These are phyloP conservation scores for Candida nemodendra DNA, from an alignment of 805 yeast genomes.

Conservation along the genomic window DNA sequence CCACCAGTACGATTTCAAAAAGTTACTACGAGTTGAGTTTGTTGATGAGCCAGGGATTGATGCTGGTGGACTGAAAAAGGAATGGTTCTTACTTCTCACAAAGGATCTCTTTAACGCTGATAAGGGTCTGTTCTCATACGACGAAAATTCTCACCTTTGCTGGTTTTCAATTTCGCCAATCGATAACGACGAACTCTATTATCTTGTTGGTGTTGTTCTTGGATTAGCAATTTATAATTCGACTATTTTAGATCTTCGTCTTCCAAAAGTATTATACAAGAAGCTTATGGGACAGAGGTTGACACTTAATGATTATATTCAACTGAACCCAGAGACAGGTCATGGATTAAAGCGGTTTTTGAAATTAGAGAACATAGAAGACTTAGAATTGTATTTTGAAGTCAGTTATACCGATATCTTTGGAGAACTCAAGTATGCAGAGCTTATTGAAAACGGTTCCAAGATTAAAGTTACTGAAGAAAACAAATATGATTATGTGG, in stretches of 20 bases:
- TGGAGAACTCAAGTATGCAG: constrained; percentile 43
- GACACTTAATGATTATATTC: constrained; percentile 61
- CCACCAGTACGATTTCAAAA: constrained; percentile 61
- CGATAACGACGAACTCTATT: constrained; percentile 55
- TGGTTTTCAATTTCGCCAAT: constrained; percentile 68
- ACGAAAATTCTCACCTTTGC: constrained; percentile 64
- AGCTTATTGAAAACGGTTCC: constrained; percentile 61
- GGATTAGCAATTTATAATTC: constrained; percentile 93
- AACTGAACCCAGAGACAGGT: constrained; percentile 69
- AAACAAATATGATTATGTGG: constrained; percentile 62
- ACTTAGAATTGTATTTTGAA: constrained; percentile 59
- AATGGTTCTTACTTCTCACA: constrained; percentile 83
- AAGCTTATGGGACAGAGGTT: constrained; percentile 57
- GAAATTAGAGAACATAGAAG: constrained; percentile 44
- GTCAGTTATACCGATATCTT: constrained; percentile 52
- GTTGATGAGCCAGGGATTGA: constrained; percentile 90
- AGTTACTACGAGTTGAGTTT: constrained; percentile 76
- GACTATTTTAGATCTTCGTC: constrained; percentile 73
- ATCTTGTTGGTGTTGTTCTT: constrained; percentile 77
- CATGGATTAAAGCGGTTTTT: constrained; percentile 47
- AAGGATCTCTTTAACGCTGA: constrained; percentile 66
- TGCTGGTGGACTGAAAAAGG: constrained; percentile 92
- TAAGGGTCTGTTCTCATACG: constrained; percentile 63
- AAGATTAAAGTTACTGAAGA: constrained; percentile 51
- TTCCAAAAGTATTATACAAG: constrained; percentile 78